Conservation (phyloP, 352 stramenopile species). For the Phytophthora tubulina region DNA sequence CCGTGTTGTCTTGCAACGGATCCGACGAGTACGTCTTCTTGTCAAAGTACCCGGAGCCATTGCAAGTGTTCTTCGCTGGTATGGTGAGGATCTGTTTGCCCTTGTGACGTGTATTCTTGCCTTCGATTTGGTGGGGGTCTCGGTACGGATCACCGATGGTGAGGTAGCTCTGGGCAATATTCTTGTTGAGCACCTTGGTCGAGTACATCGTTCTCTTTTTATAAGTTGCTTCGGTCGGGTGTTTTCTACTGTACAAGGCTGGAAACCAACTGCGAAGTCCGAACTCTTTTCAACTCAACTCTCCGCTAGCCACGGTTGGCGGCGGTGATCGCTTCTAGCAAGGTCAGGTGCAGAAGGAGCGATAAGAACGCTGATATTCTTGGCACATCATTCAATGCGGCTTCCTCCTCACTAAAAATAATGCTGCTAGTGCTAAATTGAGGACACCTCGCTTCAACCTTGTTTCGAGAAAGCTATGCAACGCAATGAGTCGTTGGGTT, state of each 20-base stretch:
- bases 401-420: constrained; percentile 24
- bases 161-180: constrained; percentile 82
- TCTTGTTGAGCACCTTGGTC: constrained; percentile 87
- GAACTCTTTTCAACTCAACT: constrained; percentile 10
- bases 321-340: constrained; percentile 3
- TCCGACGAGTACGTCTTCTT: constrained; percentile 90
- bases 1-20: constrained; percentile 87
- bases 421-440: no score
- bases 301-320: neutral
- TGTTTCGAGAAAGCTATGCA: no score
- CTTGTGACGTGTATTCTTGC: constrained; percentile 78
- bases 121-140: constrained; percentile 77
- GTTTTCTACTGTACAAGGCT: constrained; percentile 9
- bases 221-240: constrained; percentile 5
- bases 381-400: neutral
- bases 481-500: no score
- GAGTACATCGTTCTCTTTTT: constrained; percentile 61
- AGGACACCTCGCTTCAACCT: no score
- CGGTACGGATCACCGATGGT: constrained; percentile 81
- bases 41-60: constrained; percentile 87
- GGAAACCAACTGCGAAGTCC: constrained; percentile 14
- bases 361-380: constrained; percentile 37
- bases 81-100: constrained; percentile 81
- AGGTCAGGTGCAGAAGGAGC: constrained; percentile 24
- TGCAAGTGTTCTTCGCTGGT: constrained; percentile 79